Percentiles rank a stretch among this genome's conserved stretches.
Evolutionary conservation across 306 rosid genomes (phyloP).

Genomic region (Geum urbanum): DNA sequence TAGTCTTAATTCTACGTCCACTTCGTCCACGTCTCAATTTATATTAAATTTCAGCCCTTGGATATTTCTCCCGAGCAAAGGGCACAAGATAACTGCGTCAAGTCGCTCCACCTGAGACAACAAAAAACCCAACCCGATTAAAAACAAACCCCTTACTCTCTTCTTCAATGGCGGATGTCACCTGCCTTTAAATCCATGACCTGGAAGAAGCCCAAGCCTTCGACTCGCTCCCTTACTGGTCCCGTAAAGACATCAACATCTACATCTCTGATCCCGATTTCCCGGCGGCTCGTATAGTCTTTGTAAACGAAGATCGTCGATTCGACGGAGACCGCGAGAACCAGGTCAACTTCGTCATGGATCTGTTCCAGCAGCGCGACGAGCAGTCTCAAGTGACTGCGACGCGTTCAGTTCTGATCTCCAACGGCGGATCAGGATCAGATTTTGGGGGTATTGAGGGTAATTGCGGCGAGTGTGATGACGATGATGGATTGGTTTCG

Average conservation of each 20-base stretch:
- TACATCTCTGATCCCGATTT: constrained; percentile 39
- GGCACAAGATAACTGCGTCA: too few relatives aligned
- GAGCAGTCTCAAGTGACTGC: constrained; percentile 53
- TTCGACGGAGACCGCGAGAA: constrained; percentile 37
- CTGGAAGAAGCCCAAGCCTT: constrained; percentile 29
- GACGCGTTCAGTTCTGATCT: constrained; percentile 28
- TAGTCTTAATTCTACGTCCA: too few relatives aligned
- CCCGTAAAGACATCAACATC: constrained; percentile 38
- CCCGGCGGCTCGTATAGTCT: constrained; percentile 13
- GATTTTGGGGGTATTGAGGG: constrained; percentile 47
- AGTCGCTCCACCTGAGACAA: neutral
- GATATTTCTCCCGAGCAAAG: too few relatives aligned
- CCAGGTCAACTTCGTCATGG: constrained; percentile 72
- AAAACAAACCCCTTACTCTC: neutral
- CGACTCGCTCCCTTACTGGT: constrained; percentile 30
- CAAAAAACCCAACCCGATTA: neutral
- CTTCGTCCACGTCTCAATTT: too few relatives aligned
- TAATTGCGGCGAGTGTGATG: constrained; percentile 7
- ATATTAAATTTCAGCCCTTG: too few relatives aligned
- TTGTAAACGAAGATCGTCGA: constrained; percentile 4
- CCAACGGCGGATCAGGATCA: constrained; percentile 25
- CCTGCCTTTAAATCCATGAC: constrained; percentile 35
- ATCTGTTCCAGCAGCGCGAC: constrained; percentile 79
- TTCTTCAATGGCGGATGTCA: constrained; percentile 47
- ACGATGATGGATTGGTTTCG: constrained; percentile 32